Evolutionary conservation across 331 rosid genomes (phyloP), one percentile per base, ranked within the genome.

Genomic region (Prunus yedoensis): DNA sequence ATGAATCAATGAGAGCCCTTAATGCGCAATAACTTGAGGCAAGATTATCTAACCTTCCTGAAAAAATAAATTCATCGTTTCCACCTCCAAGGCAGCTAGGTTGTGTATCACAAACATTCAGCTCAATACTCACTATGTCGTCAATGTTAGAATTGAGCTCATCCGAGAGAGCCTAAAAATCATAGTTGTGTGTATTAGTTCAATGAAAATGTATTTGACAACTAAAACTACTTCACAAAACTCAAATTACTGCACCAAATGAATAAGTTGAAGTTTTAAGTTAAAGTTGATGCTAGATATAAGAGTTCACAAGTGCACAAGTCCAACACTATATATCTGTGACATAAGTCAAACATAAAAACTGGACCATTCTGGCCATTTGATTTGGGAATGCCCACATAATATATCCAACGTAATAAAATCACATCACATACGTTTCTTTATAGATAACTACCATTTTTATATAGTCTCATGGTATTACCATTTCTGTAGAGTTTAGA

Each of bases 81-180:
- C 89, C 98, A 53, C 98, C 98, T 64, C 98, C 98, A 86, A 94
- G 93, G 86, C 98, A 94, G 88, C 98, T 91, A 38, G 92, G 95
- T 85, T 94, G 98, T 62, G 93, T 94, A 83, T 94, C 98, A 67
- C 98, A 94, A 79, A 94, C 85, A 85, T 90, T 94, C 73, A 91
- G 84, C 82, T 94, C 98, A 80, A 94, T 73, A 64, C 85, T 88
- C 84, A 88, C 87, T 81, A 94, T 90, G 80, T 90, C 96, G 56
- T 89, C 87, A 82, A 86, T 32, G 14, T 81, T 84, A 75, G 96
- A 91, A 74, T 85, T 77, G 71, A 94, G 86, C 88, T 91, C 97
- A 28, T 91, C 96, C 14, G 97, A 87, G 80, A 94, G 74, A 58
- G 86, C 85, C 98, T 94, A 86, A 53, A 47, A 76, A 80, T 75